These are phyloP conservation scores for Raffaelea arxii DNA, from an alignment of 2,329 filamentous ascomycete genomes.

Conservation along the genomic window DNA sequence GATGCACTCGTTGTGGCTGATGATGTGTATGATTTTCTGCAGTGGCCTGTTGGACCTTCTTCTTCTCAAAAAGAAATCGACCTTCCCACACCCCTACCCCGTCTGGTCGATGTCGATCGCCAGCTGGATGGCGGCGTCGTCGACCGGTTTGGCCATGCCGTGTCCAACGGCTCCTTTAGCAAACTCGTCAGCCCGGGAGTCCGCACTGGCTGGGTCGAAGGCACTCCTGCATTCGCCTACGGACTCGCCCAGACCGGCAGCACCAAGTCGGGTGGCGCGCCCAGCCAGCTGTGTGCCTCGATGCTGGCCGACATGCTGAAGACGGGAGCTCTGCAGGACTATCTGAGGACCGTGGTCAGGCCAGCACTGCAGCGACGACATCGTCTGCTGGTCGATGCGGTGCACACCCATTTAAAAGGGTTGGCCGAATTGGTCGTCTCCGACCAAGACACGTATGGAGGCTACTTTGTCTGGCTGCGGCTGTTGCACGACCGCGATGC, in stretches of 20 bases:
- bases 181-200: slow-evolving; percentile 78
- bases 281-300: slow-evolving; percentile 38
- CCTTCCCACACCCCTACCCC: slow-evolving; percentile 43
- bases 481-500: slow-evolving; percentile 42
- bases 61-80: slow-evolving; percentile 14
- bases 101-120: slow-evolving; percentile 70
- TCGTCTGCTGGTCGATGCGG: slow-evolving; percentile 44
- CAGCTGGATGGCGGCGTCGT: slow-evolving; percentile 38
- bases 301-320: slow-evolving; percentile 39
- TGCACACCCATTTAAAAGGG: slow-evolving; percentile 44
- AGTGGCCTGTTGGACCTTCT: slow-evolving; percentile 49
- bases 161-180: slow-evolving; percentile 83
- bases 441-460: slow-evolving; percentile 43
- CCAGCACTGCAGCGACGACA: slow-evolving; percentile 39
- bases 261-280: slow-evolving; percentile 47
- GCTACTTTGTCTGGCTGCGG: slow-evolving; percentile 77
- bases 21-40: slow-evolving; percentile 90
- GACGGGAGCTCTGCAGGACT: slow-evolving; percentile 32
- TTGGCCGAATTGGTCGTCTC: slow-evolving; percentile 13
- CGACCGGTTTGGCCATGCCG: slow-evolving; percentile 61
- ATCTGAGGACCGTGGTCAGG: slow-evolving; percentile 31
- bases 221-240: slow-evolving; percentile 42
- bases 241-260: slow-evolving; percentile 44
- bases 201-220: slow-evolving; percentile 83
- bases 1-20: slow-evolving; percentile 80